These are phyloP conservation scores for Fusarium sp. DNA, from an alignment of 2,329 filamentous ascomycete genomes.

Conservation along the genomic window DNA sequence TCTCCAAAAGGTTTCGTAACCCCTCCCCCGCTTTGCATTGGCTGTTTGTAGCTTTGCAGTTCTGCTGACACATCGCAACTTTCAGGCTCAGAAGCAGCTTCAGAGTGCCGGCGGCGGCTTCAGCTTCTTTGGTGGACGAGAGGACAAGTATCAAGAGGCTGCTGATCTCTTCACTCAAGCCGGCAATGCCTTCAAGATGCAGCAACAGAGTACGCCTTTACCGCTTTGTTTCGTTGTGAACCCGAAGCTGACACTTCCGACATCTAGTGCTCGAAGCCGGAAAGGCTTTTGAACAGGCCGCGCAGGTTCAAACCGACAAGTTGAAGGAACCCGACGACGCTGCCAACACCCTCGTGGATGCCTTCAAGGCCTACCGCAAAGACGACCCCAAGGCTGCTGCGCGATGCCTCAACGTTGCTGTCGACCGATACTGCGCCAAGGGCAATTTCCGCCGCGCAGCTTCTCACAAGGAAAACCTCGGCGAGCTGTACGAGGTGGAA, in stretches of 20 bases:
- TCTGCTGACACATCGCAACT: slow-evolving; percentile 7
- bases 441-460: slow-evolving; percentile 93
- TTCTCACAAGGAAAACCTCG: slow-evolving; percentile 88
- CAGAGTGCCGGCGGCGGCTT: slow-evolving; percentile 81
- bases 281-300: slow-evolving; percentile 85
- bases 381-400: slow-evolving; percentile 84
- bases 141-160: slow-evolving; percentile 90
- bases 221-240: slow-evolving; percentile 1
- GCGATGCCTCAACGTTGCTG: slow-evolving; percentile 79
- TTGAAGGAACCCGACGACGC: slow-evolving; percentile 93
- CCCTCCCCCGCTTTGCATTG: slow-evolving; percentile 34
- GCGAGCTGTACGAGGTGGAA: slow-evolving; percentile 85
- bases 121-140: slow-evolving; percentile 85
- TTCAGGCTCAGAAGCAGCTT: slow-evolving; percentile 86
- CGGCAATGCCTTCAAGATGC: slow-evolving; percentile 89
- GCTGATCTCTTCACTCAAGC: slow-evolving; percentile 89
- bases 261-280: slow-evolving; percentile 81
- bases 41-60: slow-evolving; percentile 6
- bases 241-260: slow-evolving; percentile 7
- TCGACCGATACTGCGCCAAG: slow-evolving; percentile 86
- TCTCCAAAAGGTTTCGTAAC: slow-evolving; percentile 73
- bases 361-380: slow-evolving; percentile 94
- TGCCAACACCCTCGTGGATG: slow-evolving; percentile 86
- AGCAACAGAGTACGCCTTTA: slow-evolving; percentile 74
- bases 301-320: slow-evolving; percentile 79